phyloP scores from a whole-genome alignment of 805 yeast genomes.

The Candida anglica region DNA sequence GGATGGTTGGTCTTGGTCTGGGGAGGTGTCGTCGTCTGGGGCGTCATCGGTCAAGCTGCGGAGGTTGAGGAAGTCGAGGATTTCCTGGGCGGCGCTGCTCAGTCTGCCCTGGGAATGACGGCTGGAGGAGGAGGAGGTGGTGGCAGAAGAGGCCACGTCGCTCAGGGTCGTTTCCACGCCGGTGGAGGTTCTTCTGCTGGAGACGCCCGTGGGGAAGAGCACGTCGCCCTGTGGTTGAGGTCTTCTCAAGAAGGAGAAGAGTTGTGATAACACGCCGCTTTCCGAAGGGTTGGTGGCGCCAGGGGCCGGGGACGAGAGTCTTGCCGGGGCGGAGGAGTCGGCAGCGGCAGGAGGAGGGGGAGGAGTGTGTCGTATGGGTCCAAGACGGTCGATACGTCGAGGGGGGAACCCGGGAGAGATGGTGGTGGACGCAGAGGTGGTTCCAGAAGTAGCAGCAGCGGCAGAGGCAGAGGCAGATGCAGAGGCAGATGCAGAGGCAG shows the following conservation, averaged over 20 bases:
- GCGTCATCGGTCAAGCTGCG: conserved; percentile 18
- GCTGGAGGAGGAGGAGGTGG: too few relatives aligned
- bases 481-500: too few relatives aligned
- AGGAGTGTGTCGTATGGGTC: conserved; percentile 1
- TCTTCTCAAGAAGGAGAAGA: conserved; percentile 17
- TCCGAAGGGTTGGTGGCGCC: too few relatives aligned
- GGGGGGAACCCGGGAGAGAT: too few relatives aligned
- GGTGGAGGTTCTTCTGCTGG: conserved; percentile 41
- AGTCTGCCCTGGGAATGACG: too few relatives aligned
- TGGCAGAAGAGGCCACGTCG: too few relatives aligned
- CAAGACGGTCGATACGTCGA: not conserved
- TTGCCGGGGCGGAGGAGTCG: too few relatives aligned
- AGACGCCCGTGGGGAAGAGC: conserved; percentile 45
- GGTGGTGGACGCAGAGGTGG: not conserved
- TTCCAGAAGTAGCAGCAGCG: not conserved
- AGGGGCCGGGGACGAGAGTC: too few relatives aligned
- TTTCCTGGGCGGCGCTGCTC: conserved; percentile 9
- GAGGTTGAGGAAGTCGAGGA: conserved; percentile 25
- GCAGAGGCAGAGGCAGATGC: too few relatives aligned
- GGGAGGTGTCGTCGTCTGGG: conserved; percentile 3
- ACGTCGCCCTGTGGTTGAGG: conserved; percentile 5
- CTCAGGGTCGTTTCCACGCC: conserved; percentile 39
- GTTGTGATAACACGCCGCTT: conserved; percentile 13
- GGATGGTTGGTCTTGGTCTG: not conserved
- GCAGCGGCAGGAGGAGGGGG: not conserved